Evolutionary conservation across 192 early-diverging fungal genomes (phyloP).

Genomic region (Globomyces pollinis-pini): DNA sequence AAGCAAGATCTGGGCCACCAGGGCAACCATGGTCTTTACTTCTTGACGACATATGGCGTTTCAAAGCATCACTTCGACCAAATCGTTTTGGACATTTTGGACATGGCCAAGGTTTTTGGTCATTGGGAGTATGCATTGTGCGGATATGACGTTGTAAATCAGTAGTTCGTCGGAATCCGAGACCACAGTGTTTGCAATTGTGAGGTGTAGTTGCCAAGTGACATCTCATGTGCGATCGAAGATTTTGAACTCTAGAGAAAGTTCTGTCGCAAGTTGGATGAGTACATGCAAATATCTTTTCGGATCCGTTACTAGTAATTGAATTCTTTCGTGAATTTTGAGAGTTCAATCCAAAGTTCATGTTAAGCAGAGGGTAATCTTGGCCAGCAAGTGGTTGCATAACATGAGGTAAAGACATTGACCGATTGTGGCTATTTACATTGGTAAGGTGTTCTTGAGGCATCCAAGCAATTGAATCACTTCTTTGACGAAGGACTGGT

Average conservation of each 20-base stretch:
- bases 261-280: slow-evolving; percentile 50
- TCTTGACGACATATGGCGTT: slow-evolving; percentile 10
- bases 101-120: slow-evolving; percentile 11
- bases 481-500: neutral
- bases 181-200: slow-evolving; percentile 35
- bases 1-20: neutral
- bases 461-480: neutral
- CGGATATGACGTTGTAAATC: slow-evolving; percentile 70
- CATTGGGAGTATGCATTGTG: slow-evolving; percentile 16
- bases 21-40: slow-evolving; percentile 9
- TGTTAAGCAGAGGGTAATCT: neutral
- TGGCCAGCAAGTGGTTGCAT: neutral
- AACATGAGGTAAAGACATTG: slow-evolving; percentile 6
- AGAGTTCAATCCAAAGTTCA: neutral
- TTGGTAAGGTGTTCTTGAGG: neutral
- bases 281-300: slow-evolving; percentile 23
- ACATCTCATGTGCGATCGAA: slow-evolving; percentile 67
- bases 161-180: slow-evolving; percentile 66
- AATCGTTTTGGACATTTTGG: slow-evolving; percentile 5
- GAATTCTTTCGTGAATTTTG: neutral
- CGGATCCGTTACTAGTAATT: neutral
- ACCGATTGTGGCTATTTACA: neutral
- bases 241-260: slow-evolving; percentile 74
- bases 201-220: slow-evolving; percentile 35
- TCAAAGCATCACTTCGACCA: slow-evolving; percentile 6